Conservation (phyloP, 805 yeast species). For the Debaryomyces maramus region DNA sequence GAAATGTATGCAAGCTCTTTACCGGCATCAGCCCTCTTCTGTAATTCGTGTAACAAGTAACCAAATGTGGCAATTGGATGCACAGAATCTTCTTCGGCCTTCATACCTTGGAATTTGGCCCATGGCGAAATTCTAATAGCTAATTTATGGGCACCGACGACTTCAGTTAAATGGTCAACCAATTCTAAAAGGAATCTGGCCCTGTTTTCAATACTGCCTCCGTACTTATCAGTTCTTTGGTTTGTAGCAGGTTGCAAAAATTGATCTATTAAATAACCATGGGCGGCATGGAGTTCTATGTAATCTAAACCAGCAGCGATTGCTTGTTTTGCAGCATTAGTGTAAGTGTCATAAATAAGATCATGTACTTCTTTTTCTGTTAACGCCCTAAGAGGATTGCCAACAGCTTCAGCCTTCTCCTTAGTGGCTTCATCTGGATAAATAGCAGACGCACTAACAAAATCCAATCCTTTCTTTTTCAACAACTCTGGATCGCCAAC, state of each 20-base stretch:
- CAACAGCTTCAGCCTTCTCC: slow-evolving; percentile 15
- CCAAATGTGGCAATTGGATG: slow-evolving; percentile 23
- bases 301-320: slow-evolving; percentile 40
- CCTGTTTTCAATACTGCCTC: slow-evolving; percentile 40
- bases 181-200: slow-evolving; percentile 32
- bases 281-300: slow-evolving; percentile 43
- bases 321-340: slow-evolving; percentile 30
- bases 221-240: slow-evolving; percentile 33
- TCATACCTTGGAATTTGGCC: slow-evolving; percentile 31
- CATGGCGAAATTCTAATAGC: slow-evolving; percentile 39
- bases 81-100: slow-evolving; percentile 29
- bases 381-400: slow-evolving; percentile 18
- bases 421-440: slow-evolving; percentile 17
- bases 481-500: slow-evolving; percentile 27
- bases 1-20: slow-evolving; percentile 33
- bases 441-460: slow-evolving; percentile 17
- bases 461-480: slow-evolving; percentile 20
- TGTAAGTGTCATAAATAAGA: slow-evolving; percentile 18
- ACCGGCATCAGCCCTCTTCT: slow-evolving; percentile 25
- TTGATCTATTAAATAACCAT: slow-evolving; percentile 41
- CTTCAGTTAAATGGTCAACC: slow-evolving; percentile 33
- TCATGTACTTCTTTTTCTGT: slow-evolving; percentile 23
- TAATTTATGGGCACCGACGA: slow-evolving; percentile 33
- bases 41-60: slow-evolving; percentile 32
- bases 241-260: slow-evolving; percentile 35